phyloP scores from a whole-genome alignment of 2,329 filamentous ascomycete species.

The Penicillium digitatum region DNA sequence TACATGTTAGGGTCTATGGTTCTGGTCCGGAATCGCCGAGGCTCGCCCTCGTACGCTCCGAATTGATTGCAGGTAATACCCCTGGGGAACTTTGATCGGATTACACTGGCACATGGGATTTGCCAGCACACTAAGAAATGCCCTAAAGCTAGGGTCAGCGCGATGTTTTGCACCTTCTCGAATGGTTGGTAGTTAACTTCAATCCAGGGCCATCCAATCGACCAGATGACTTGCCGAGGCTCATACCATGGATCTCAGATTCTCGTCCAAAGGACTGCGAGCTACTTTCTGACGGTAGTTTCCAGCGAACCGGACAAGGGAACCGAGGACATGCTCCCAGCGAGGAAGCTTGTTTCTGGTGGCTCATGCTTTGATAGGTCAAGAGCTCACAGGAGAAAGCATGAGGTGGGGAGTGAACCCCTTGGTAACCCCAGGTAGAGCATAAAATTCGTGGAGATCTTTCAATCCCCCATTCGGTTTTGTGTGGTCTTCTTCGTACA shows the following conservation, averaged over 20 bases:
- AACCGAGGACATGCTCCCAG: constrained; percentile 12
- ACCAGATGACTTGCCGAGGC: neutral
- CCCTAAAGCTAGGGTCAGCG: too few species aligned
- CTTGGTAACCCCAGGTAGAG: constrained; percentile 8
- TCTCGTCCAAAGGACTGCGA: constrained; percentile 7
- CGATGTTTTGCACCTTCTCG: neutral
- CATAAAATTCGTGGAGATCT: constrained; percentile 6
- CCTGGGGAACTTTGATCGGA: too few species aligned
- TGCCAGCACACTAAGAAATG: too few species aligned
- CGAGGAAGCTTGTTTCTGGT: constrained; percentile 4
- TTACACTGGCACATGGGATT: neutral
- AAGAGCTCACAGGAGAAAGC: constrained; percentile 1
- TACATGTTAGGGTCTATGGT: neutral
- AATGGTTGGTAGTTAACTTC: neutral
- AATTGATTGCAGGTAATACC: neutral
- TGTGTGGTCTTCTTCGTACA: neutral
- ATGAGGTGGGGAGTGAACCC: neutral
- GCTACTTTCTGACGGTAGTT: constrained; percentile 12
- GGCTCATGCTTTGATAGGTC: constrained; percentile 11
- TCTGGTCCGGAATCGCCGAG: neutral
- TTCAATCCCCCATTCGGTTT: neutral
- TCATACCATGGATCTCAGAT: constrained; percentile 7
- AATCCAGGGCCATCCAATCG: neutral
- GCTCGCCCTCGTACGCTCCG: neutral
- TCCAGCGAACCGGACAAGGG: constrained; percentile 24